Evolutionary conservation across 1,139 yeast species (phyloP).

Genomic region (Lodderomyces metapsilosis): DNA sequence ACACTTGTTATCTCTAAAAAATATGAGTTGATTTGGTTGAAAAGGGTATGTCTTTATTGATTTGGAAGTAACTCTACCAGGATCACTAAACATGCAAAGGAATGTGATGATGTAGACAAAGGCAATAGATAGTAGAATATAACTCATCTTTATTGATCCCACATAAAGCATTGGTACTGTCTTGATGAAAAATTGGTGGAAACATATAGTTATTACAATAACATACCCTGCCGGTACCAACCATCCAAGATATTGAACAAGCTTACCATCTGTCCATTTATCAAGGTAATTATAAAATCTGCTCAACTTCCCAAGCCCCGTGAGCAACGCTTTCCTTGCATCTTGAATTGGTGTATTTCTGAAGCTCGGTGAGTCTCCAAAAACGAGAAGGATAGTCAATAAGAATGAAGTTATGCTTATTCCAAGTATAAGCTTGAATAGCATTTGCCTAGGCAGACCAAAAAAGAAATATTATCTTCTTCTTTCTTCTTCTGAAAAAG

Average conservation of each 20-base stretch:
- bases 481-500: background rate
- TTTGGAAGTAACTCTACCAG: slow-evolving; percentile 42
- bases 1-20: slow-evolving; percentile 41
- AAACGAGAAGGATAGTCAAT: slow-evolving; percentile 29
- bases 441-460: slow-evolving; percentile 8
- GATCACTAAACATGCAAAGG: slow-evolving; percentile 51
- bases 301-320: slow-evolving; percentile 3
- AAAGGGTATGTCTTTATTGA: slow-evolving; percentile 17
- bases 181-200: slow-evolving; percentile 43
- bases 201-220: slow-evolving; percentile 43
- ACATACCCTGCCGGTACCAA: slow-evolving; percentile 52
- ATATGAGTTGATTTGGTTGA: slow-evolving; percentile 54
- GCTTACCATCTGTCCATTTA: slow-evolving; percentile 15
- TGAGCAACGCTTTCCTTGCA: slow-evolving; percentile 15
- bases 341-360: slow-evolving; percentile 33
- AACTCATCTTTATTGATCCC: slow-evolving; percentile 14
- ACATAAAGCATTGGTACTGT: slow-evolving; percentile 31
- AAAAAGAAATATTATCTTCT: no score
- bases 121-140: slow-evolving; percentile 19
- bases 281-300: slow-evolving; percentile 12
- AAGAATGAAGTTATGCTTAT: slow-evolving; percentile 10
- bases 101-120: slow-evolving; percentile 32
- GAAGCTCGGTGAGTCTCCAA: slow-evolving; percentile 55
- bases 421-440: slow-evolving; percentile 11
- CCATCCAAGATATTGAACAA: slow-evolving; percentile 30